Base-by-base conservation (phyloP, 768 basidiomycete genomes). In the Termitomyces sp. region DNA sequence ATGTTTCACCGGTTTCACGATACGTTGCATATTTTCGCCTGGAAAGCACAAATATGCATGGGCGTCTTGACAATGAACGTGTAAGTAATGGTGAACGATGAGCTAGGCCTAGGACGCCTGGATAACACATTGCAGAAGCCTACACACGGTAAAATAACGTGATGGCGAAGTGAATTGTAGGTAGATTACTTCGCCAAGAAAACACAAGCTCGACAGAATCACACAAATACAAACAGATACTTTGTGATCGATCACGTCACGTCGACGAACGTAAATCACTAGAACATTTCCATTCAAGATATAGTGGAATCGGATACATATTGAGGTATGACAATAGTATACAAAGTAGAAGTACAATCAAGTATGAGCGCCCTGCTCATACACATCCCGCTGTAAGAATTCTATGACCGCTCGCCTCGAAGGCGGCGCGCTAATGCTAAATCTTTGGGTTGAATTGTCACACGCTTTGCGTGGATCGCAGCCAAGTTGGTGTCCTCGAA, bases 401-500 rank as follows among this genome's bases (percentile, higher is more conserved):
- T 53, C 68, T 63, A 74, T 30, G 71, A 70, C 33, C 72, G 68
- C 56, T 73, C 70, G 17, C 71, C 72, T 14, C 72, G 65, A 50
- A 72, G 61, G 55, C 71, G 70, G 47, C 71, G 68, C 9, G 71
- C 71, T 47, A 87, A 72, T 19, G 83, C 81, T 53, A 85, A 73
- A 70, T 86, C 84, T 70, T 85, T 86, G 15, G 83, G 82, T 64
- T 84, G 80, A 52, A 82, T 81, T 37, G 80, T 81, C 31, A 80
- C 79, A 62, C 78, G 74, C 69, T 84, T 83, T 41, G 82, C 81
- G 62, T 83, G 81, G 59, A 83, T 82, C 55, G 81, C 82, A 56
- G 80, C 81, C 64, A 85, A 69, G 68, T 84, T 84, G 63, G 83
- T 84, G 68, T 85, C 84, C 66, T 86, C 85, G 64, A 86, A 86